A percentile compares a stretch with the other conserved stretches of the same genome.
Evolutionary conservation across 129 eudicot genomes (phyloP).

Genomic region (Rutidosis leptorrhynchoides): DNA sequence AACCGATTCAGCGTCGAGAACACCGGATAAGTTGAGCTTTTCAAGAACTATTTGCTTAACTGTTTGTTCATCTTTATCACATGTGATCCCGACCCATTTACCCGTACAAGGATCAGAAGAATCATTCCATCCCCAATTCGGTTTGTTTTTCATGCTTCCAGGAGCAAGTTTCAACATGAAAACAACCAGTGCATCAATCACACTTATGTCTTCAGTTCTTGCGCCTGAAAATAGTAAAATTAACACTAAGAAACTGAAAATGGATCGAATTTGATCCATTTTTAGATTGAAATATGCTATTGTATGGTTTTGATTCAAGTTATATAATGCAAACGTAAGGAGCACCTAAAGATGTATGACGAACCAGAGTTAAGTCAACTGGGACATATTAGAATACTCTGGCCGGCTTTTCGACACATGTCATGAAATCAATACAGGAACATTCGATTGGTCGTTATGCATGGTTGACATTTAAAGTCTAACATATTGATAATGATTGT

Average conservation of each 20-base stretch:
- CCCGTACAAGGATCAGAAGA: conserved; percentile 62
- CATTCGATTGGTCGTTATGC: too few species aligned
- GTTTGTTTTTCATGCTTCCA: conserved; percentile 22
- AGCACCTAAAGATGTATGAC: conserved; percentile 13
- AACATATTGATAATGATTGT: too few species aligned
- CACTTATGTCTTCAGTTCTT: conserved; percentile 41
- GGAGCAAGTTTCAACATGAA: conserved; percentile 58
- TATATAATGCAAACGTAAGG: conserved; percentile 15
- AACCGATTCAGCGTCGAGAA: conserved; percentile 42
- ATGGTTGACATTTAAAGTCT: too few species aligned
- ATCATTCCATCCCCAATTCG: conserved; percentile 62
- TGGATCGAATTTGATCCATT: conserved; percentile 31
- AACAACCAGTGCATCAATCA: conserved; percentile 39
- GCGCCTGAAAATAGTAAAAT: conserved; percentile 30
- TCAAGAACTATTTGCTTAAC: conserved; percentile 61
- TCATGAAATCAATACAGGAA: too few species aligned
- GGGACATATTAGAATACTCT: conserved; percentile 14
- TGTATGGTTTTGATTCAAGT: conserved; percentile 14
- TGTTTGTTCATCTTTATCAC: conserved; percentile 30
- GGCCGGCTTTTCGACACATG: too few species aligned
- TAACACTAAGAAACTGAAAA: conserved; percentile 12
- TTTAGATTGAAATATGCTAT: background rate
- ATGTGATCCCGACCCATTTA: conserved; percentile 56
- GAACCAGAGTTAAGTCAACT: conserved; percentile 9
- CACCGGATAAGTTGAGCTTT: conserved; percentile 44